Percentiles rank a stretch among this genome's conserved stretches.
Conservation (phyloP, 805 yeast species). For the Cyberlindnera meyerae region DNA sequence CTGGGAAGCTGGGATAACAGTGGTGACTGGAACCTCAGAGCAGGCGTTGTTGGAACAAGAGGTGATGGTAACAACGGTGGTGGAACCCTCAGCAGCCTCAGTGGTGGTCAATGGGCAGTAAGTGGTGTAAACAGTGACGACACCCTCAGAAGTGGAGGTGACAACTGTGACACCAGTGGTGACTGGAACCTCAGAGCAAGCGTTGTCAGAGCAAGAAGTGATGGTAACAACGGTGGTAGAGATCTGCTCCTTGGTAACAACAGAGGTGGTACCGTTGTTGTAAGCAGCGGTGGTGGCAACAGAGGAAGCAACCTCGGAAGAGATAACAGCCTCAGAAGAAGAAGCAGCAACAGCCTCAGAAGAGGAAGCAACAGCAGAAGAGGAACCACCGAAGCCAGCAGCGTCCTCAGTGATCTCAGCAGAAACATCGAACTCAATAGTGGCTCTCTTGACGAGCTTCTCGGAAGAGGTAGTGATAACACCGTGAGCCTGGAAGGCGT, state of each 20-base stretch:
- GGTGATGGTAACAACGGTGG: conserved; percentile 1
- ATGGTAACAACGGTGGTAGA: conserved; percentile 14
- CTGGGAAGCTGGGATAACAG: neutral
- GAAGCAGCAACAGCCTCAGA: conserved; percentile 22
- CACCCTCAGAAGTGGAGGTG: conserved; percentile 27
- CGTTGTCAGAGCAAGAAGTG: conserved; percentile 29
- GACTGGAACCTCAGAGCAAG: conserved; percentile 26
- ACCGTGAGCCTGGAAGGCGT: no score
- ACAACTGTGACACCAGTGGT: conserved; percentile 28
- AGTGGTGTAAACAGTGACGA: conserved; percentile 27
- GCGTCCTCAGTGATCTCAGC: conserved; percentile 13
- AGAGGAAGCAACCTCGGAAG: no score
- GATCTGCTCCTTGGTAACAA: conserved; percentile 1
- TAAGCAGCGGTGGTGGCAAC: conserved; percentile 9
- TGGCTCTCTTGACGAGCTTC: conserved; percentile 18
- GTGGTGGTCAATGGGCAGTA: conserved; percentile 16
- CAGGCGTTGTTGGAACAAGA: neutral
- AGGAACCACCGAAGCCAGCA: conserved; percentile 2
- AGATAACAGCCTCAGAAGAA: conserved; percentile 4
- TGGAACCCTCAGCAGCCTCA: neutral
- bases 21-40: neutral
- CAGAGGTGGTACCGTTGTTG: neutral
- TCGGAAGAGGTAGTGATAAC: conserved; percentile 2
- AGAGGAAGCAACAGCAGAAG: conserved; percentile 12
- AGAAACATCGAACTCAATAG: conserved; percentile 3